Evolutionary conservation across 2,329 filamentous ascomycete genomes (phyloP), one percentile per base, ranked within the genome.

Genomic region (Fusarium abutilonis): DNA sequence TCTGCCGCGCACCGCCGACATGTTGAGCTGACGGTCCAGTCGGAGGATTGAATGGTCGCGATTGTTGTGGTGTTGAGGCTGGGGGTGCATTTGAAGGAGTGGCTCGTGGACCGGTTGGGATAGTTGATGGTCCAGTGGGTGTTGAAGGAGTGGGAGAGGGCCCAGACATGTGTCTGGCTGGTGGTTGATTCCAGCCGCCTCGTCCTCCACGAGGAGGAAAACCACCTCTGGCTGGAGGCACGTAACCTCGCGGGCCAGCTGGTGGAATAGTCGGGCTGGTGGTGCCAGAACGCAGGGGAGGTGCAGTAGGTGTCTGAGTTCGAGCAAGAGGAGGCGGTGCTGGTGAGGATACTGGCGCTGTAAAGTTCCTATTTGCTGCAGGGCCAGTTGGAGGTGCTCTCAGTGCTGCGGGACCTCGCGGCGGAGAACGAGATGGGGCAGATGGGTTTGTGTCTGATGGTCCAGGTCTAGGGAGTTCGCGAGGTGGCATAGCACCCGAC

Each of bases 191-290:
- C 82, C 82, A 84, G 14, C 75, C 72, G 4, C 81, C 78, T 49
- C 83, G 78, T 42, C 79, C 77, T 28, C 80, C 77, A 23, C 83
- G 80, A 8, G 76, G 61, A 19, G 73, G 63, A 56, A 79, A 85
- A 2, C 79, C 76, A 38, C 82, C 80, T 45, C 80, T 76, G 9
- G 70, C 60, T 4, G 80, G 71, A 6, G 81, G 72, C 3, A 82
- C 76, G 59, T 85, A 86, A 31, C 83, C 83, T 61, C 84, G 77
- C 3, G 84, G 84, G 1, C 84, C 84, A 6, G 83, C 77, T 9
- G 84, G 84, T 1, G 83, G 82, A 15, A 78, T 77, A 1, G 79
- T 79, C 8, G 82, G 81, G 58, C 79, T 83, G 6, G 76, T 74
- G 8, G 75, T 75, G 15, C 79, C 80, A 15, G 77, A 69, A 23